A percentile compares a stretch with the other conserved stretches of the same genome.
Evolutionary conservation across 345 rosid species (phyloP).

Genomic region (Raphanus raphanistrum): DNA sequence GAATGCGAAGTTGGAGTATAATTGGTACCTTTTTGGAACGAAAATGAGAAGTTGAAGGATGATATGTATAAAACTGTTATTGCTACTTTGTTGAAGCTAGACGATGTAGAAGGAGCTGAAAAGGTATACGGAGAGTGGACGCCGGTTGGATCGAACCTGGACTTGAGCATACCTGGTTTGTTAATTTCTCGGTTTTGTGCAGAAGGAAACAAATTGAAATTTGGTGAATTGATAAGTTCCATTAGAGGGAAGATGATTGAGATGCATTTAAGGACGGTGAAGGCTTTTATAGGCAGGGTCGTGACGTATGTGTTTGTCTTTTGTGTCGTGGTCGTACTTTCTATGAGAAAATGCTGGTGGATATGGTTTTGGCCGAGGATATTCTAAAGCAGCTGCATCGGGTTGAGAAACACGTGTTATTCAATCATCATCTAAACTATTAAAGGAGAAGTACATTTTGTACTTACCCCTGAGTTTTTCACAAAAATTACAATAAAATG

Average conservation of each 20-base stretch:
- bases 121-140: neutral
- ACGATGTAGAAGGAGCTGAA: constrained; percentile 20
- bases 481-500: too few relatives aligned
- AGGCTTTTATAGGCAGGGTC: neutral
- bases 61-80: neutral
- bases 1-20: neutral
- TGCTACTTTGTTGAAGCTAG: constrained; percentile 20
- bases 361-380: neutral
- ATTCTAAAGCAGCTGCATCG: neutral
- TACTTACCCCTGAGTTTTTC: too few relatives aligned
- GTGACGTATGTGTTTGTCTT: neutral
- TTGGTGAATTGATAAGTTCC: neutral
- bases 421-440: too few relatives aligned
- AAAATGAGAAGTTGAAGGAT: neutral
- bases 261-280: neutral
- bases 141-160: neutral
- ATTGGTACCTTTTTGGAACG: neutral
- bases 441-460: too few relatives aligned
- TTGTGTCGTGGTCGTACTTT: neutral
- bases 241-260: neutral
- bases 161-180: constrained; percentile 18
- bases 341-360: neutral
- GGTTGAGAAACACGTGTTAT: neutral
- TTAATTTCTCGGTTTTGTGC: constrained; percentile 11
- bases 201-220: neutral